These are phyloP conservation scores for Erysimum cheiranthoides DNA, from an alignment of 345 rosid species.

Conservation along the genomic window DNA sequence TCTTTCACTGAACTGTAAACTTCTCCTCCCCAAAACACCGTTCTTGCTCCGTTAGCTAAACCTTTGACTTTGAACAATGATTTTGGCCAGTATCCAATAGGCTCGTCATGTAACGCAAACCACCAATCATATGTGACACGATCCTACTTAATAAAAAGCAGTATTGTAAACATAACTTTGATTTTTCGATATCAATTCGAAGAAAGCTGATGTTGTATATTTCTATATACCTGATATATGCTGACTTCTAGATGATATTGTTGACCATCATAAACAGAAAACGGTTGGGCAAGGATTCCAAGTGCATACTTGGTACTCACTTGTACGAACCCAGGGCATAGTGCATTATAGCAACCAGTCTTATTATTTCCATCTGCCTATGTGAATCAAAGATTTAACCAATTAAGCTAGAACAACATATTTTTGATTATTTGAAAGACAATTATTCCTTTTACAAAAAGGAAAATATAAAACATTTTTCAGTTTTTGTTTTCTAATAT, in stretches of 20 bases:
- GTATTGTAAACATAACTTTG: background rate
- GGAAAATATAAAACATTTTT: no score
- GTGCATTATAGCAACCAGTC: slow-evolving; percentile 29
- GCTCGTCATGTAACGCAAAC: background rate
- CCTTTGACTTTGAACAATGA: background rate
- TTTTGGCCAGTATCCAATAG: slow-evolving; percentile 40
- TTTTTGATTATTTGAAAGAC: no score
- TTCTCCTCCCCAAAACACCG: slow-evolving; percentile 26
- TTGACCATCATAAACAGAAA: slow-evolving; percentile 31
- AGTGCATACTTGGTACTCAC: slow-evolving; percentile 24
- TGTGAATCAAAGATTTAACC: background rate
- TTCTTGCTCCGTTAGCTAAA: background rate
- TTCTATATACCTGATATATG: slow-evolving; percentile 21
- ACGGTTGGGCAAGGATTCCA: slow-evolving; percentile 1
- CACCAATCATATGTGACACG: slow-evolving; percentile 29
- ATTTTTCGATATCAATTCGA: background rate
- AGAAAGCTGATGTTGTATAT: background rate
- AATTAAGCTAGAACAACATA: background rate
- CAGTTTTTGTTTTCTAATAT: no score
- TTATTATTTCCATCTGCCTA: slow-evolving; percentile 15
- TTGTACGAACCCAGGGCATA: slow-evolving; percentile 37
- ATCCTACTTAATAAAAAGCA: slow-evolving; percentile 21
- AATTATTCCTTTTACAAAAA: no score
- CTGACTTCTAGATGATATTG: slow-evolving; percentile 21
- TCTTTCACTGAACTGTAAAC: slow-evolving; percentile 8